Percentiles rank a stretch among this genome's conserved stretches.
Evolutionary conservation across 1,139 yeast species (phyloP).

Genomic region (Geotrichum histeridarum): DNA sequence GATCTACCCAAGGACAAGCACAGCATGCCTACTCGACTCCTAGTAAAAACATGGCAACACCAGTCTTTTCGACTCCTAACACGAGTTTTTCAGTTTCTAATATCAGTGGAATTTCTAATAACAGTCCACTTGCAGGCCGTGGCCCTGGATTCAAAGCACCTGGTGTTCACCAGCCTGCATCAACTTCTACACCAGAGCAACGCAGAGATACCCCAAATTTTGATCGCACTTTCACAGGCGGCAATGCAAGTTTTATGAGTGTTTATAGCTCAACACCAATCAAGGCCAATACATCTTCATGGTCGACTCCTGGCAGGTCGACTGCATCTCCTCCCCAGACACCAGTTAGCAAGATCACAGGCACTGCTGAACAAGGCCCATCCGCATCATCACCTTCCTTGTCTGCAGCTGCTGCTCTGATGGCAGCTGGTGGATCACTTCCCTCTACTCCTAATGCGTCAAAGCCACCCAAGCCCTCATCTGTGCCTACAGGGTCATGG

Average conservation of each 20-base stretch:
- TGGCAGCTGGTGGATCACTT: constrained; percentile 7
- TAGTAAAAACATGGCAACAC: neutral
- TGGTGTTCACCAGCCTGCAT: neutral
- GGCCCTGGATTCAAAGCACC: neutral
- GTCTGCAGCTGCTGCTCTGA: constrained; percentile 3
- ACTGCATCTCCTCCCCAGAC: neutral
- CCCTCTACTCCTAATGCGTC: constrained; percentile 14
- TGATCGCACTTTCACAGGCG: constrained; percentile 2
- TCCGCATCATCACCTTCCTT: neutral
- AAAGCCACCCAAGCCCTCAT: constrained; percentile 11
- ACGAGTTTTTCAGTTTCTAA: neutral
- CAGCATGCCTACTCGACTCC: constrained; percentile 1
- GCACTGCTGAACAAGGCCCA: constrained; percentile 21
- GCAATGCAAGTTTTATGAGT: neutral
- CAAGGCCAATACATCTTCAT: neutral
- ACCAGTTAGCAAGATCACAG: constrained; percentile 14
- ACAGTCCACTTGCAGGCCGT: constrained; percentile 6
- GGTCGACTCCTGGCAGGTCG: neutral
- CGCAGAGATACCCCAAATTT: neutral
- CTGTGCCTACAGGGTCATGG: constrained; percentile 30
- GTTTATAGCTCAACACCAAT: constrained; percentile 1
- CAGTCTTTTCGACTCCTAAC: neutral
- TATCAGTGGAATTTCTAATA: constrained; percentile 7
- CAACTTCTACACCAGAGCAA: neutral
- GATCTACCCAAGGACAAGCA: constrained; percentile 6